Evolutionary conservation across 2,329 filamentous ascomycete species (phyloP), one percentile per base, ranked within the genome.

Genomic region (Aspergillus novoparasiticus): DNA sequence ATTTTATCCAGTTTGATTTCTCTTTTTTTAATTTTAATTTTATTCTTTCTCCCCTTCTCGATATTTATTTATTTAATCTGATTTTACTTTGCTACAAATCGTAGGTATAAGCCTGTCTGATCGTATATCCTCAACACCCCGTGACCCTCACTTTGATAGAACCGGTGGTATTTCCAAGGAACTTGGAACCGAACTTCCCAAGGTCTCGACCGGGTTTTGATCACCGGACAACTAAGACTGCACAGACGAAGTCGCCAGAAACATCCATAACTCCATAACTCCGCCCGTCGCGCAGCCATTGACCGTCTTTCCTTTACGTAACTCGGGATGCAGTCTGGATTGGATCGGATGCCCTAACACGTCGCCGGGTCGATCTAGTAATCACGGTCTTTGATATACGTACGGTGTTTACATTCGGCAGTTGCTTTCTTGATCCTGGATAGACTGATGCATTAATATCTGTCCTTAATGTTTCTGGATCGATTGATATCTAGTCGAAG

Each of bases 281-380:
- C 50, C 57, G 56, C 57, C 39, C 51, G 30, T 34, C 28, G 30
- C 28, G 55, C 14, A 56, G 58, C 64, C 64, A 63, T 63, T 61
- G 61, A 65, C 57, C 50, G 28, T 45, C 55, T 76, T 76, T 76
- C 56, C 75, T 78, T 79, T 79, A 79, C 77, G 77, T 79, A 79
- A 79, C 76, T 75, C 68, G 71, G 69, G 66, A 70, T 65, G 66
- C 64, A 64, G 66, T 69, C 45, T 28, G 46, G 56, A 48, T 21
- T 53, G 57, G 34, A 28, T 30, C 48, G 57, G 59, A 54, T 41
- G 54, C 36, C 39, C 39, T 30, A 28, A 34, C 55, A 53, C 55
- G 39, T 26, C 59, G 53, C 10, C 50, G 16, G 48, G 39, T 58
- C 41, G 39, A 55, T 41, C 45, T 34, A 53, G 61, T 59, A 46